A percentile compares a stretch with the other conserved stretches of the same genome.
phyloP scores from a whole-genome alignment of 2,329 filamentous ascomycete species.

The Colletotrichum truncatum region DNA sequence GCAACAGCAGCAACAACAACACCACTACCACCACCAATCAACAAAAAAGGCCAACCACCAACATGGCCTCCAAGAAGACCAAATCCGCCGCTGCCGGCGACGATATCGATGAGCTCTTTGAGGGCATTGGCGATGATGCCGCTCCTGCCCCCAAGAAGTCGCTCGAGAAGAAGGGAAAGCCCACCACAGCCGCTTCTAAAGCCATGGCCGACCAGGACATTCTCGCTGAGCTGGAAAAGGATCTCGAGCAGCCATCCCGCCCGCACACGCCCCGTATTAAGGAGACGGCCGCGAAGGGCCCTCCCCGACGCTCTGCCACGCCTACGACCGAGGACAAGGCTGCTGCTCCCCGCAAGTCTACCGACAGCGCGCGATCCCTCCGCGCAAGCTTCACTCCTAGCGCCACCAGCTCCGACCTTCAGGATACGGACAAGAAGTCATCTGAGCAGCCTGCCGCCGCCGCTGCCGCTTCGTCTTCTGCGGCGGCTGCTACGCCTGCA shows the following conservation, averaged over 20 bases:
- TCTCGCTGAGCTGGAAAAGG: conserved; percentile 84
- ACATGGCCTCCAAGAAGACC: conserved; percentile 69
- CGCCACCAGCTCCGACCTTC: conserved; percentile 69
- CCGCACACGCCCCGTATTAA: conserved; percentile 84
- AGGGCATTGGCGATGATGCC: conserved; percentile 65
- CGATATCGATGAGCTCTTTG: conserved; percentile 73
- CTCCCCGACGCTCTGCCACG: conserved; percentile 59
- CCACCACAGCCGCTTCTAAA: conserved; percentile 60
- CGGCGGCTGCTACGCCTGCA: conserved; percentile 56
- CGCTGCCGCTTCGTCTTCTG: conserved; percentile 39
- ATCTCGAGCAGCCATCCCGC: conserved; percentile 69
- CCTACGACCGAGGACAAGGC: conserved; percentile 73
- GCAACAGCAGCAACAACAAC: conserved; percentile 5
- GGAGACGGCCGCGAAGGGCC: conserved; percentile 55
- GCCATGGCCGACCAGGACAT: conserved; percentile 73
- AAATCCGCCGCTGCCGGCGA: conserved; percentile 67
- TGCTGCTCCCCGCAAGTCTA: conserved; percentile 71
- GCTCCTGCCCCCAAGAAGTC: conserved; percentile 59
- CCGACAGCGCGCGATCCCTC: conserved; percentile 77
- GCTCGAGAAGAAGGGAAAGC: conserved; percentile 51
- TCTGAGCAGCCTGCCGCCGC: conserved; percentile 49
- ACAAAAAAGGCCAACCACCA: too few relatives aligned
- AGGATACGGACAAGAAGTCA: conserved; percentile 64
- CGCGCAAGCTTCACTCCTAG: conserved; percentile 78
- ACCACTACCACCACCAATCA: conserved; percentile 2